phyloP scores from a whole-genome alignment of 2,329 filamentous ascomycete species.

The Xylaria sp. region DNA sequence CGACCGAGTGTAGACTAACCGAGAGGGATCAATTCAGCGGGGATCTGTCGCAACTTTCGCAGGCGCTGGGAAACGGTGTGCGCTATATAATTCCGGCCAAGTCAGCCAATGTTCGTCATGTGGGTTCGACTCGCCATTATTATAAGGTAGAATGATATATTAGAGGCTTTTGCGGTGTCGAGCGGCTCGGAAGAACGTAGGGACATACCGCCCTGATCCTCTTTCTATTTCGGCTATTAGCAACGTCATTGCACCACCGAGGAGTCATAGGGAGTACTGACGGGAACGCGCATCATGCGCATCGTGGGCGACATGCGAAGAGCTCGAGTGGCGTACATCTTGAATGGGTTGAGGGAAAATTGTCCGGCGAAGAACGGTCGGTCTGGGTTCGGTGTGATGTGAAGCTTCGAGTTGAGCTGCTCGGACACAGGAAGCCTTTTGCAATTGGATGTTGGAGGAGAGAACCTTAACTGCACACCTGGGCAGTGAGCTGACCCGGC shows the following conservation, averaged over 20 bases:
- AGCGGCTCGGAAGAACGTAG: slow-evolving; percentile 33
- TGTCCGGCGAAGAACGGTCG: slow-evolving; percentile 10
- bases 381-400: slow-evolving; percentile 10
- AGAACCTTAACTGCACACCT: too few relatives aligned
- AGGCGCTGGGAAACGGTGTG: slow-evolving; percentile 97
- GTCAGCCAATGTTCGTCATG: slow-evolving; percentile 10
- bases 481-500: slow-evolving; percentile 8
- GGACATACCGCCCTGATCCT: slow-evolving; percentile 70
- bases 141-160: slow-evolving; percentile 9
- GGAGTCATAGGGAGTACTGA: slow-evolving; percentile 51
- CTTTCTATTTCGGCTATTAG: slow-evolving; percentile 57
- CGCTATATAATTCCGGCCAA: slow-evolving; percentile 58
- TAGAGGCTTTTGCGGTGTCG: slow-evolving; percentile 11
- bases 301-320: slow-evolving; percentile 71
- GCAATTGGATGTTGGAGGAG: slow-evolving; percentile 28
- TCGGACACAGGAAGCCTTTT: slow-evolving; percentile 10
- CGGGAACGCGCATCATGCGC: slow-evolving; percentile 74
- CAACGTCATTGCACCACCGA: slow-evolving; percentile 42
- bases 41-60: slow-evolving; percentile 86
- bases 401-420: slow-evolving; percentile 15
- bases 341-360: slow-evolving; percentile 43
- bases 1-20: slow-evolving; percentile 62
- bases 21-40: slow-evolving; percentile 91
- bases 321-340: slow-evolving; percentile 69
- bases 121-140: slow-evolving; percentile 2